Evolutionary conservation across 345 rosid genomes (phyloP).

Genomic region (Syzygium oleosum): DNA sequence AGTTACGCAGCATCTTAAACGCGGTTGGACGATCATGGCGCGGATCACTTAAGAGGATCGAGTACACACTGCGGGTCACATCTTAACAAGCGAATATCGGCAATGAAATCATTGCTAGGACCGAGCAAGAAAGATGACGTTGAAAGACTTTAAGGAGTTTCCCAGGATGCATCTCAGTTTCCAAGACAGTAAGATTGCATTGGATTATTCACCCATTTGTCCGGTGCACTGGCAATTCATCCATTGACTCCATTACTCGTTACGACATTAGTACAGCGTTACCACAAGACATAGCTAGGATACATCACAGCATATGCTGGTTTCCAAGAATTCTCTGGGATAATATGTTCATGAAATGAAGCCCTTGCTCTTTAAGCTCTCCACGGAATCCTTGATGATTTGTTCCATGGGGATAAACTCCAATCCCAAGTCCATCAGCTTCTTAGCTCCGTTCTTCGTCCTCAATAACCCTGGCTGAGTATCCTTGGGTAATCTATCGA

Average conservation of each 20-base stretch:
- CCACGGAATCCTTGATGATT: conserved; percentile 72
- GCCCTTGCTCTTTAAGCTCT: conserved; percentile 70
- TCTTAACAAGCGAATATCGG: not conserved
- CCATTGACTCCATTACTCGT: not conserved
- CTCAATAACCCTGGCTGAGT: conserved; percentile 78
- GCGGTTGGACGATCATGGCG: rapidly evolving
- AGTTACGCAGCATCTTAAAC: not conserved
- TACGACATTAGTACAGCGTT: not conserved
- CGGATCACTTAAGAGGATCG: not conserved
- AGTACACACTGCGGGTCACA: not conserved
- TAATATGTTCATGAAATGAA: conserved; percentile 28
- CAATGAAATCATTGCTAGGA: not conserved
- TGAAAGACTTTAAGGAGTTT: not conserved
- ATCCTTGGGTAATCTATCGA: conserved; percentile 53
- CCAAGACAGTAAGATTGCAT: not conserved
- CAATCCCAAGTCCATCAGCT: conserved; percentile 70
- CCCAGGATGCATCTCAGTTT: not conserved
- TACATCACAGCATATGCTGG: not conserved
- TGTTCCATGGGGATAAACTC: conserved; percentile 75
- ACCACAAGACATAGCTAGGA: not conserved
- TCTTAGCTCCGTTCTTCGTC: conserved; percentile 54
- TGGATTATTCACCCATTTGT: not conserved
- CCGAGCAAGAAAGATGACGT: not conserved
- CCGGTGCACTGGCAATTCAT: not conserved
- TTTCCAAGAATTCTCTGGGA: not conserved